Evolutionary conservation across 179 eudicot genomes (phyloP).

Genomic region (Beta corolliflora): DNA sequence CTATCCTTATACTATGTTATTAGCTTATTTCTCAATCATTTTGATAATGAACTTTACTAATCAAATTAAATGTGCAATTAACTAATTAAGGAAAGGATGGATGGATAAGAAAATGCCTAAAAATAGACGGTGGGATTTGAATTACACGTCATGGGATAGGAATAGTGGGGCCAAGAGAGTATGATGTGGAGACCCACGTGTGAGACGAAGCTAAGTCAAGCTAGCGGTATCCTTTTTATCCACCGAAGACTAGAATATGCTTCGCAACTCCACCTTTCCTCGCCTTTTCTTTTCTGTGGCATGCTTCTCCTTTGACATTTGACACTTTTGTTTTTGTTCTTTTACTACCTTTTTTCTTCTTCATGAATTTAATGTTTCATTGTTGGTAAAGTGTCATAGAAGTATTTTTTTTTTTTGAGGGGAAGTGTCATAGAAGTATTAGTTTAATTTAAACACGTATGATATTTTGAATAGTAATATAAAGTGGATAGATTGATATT

Average conservation of each 20-base stretch:
- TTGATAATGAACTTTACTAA: not conserved
- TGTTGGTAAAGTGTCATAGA: too few species aligned
- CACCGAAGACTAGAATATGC: conserved; percentile 5
- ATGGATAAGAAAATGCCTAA: not conserved
- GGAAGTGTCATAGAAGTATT: too few species aligned
- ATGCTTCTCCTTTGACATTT: conserved; percentile 8
- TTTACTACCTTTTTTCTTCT: not conserved
- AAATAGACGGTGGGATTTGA: not conserved
- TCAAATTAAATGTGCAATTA: not conserved
- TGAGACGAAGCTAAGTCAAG: not conserved
- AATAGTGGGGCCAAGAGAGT: not conserved
- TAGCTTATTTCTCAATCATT: too few species aligned
- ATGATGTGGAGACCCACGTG: conserved; percentile 13
- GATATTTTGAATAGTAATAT: too few species aligned
- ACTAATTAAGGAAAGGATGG: not conserved
- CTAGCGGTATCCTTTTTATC: not conserved
- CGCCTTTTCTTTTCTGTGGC: not conserved
- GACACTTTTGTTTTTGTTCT: not conserved
- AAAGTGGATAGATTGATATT: too few species aligned
- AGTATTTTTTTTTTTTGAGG: too few species aligned
- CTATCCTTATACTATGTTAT: too few species aligned
- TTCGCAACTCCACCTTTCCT: not conserved
- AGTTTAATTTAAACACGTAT: too few species aligned
- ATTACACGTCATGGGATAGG: not conserved
- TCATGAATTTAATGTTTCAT: too few species aligned